Evolutionary conservation across 2,329 filamentous ascomycete genomes (phyloP), one percentile per base, ranked within the genome.

Genomic region (Trichoderma gracile): DNA sequence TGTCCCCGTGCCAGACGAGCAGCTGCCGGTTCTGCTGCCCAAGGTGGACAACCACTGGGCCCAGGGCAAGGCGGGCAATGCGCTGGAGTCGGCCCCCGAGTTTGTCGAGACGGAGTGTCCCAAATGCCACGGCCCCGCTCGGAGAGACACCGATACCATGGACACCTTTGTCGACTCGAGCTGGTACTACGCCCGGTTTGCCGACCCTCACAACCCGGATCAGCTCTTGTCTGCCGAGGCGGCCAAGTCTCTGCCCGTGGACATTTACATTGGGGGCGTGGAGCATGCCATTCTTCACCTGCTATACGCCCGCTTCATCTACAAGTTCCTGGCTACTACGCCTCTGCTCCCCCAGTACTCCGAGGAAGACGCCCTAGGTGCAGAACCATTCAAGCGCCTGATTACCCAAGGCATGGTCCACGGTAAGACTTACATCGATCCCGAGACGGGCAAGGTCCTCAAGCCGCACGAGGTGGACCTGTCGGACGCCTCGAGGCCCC

Each of bases 111-210:
- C 88, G 0, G 75, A 81, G 3, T 97, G 93, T 72, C 93, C 93
- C 5, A 85, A 85, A 69, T 97, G 93, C 71, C 79, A 83, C 17
- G 82, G 84, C 1, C 78, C 86, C 25, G 93, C 91, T 7, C 89
- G 87, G 73, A 85, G 93, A 68, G 93, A 97, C 68, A 96, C 93
- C 0, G 93, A 97, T 74, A 97, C 93, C 3, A 96, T 97, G 93
- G 93, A 97, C 75, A 97, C 93, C 0, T 97, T 97, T 77, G 93
- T 97, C 66, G 93, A 96, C 77, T 96, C 92, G 1, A 96, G 92
- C 61, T 97, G 93, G 93, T 97, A 97, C 76, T 96, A 89, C 72
- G 86, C 93, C 78, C 86, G 92, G 14, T 96, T 92, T 70, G 77
- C 88, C 30, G 91, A 96, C 70, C 80, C 90, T 1, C 80, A 86